Conservation (phyloP, 176 grass and related monocot species). For the Phragmites australis region DNA sequence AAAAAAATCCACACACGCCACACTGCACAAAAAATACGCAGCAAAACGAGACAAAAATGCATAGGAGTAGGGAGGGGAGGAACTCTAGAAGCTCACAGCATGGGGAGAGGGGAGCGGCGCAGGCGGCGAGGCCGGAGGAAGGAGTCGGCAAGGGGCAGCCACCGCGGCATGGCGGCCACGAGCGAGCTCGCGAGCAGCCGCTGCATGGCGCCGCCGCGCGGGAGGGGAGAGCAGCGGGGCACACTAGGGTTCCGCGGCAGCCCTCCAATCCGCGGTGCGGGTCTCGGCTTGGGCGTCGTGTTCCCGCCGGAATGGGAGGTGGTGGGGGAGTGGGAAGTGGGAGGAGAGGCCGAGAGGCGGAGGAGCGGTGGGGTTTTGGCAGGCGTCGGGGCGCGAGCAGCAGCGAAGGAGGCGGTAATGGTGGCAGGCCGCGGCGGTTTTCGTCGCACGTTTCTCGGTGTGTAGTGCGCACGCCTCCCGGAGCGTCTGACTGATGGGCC, state of each 20-base stretch:
- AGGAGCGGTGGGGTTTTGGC: slow-evolving; percentile 32
- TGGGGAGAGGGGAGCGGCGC: slow-evolving; percentile 40
- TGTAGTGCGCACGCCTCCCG: slow-evolving; percentile 21
- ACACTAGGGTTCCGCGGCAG: slow-evolving; percentile 20
- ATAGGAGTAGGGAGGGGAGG: not conserved
- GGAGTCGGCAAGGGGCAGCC: slow-evolving; percentile 61
- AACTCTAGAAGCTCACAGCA: slow-evolving; percentile 43
- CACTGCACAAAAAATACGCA: not conserved
- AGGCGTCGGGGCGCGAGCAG: slow-evolving; percentile 36
- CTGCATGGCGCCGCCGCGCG: slow-evolving; percentile 53
- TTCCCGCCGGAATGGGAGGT: slow-evolving; percentile 30
- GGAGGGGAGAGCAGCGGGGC: not conserved
- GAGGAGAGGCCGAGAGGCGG: not conserved
- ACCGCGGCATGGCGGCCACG: slow-evolving; percentile 65
- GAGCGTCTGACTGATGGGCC: not conserved
- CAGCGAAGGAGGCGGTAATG: slow-evolving; percentile 10
- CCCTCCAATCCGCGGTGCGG: not conserved
- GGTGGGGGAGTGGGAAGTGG: not conserved
- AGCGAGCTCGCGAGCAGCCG: slow-evolving; percentile 68
- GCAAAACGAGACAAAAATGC: not conserved
- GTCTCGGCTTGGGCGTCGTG: slow-evolving; percentile 1
- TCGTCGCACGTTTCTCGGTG: slow-evolving; percentile 26
- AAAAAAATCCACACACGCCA: not conserved
- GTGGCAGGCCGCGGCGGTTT: not conserved
- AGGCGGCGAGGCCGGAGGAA: slow-evolving; percentile 47